Base-by-base conservation (phyloP, 164 flowering plant genomes). In the Chimonanthus praecox region DNA sequence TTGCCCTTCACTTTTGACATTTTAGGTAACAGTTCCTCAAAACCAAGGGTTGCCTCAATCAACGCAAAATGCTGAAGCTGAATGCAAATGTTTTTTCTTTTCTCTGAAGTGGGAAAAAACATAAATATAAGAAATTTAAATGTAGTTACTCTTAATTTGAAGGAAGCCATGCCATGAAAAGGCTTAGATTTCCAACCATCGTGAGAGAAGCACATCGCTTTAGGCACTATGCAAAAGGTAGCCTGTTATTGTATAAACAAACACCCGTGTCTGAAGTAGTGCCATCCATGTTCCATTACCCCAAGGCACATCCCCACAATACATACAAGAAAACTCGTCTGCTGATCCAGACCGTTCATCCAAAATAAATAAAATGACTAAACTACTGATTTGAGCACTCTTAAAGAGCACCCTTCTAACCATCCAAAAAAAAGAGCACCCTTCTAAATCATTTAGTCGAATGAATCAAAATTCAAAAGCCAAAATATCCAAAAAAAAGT, bases 221-320 rank as follows among this genome's bases (percentile, higher is more conserved):
- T 72, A 21, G 75, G 70, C 75, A 49, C 75, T 33, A 65, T 64
- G 75, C 75, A 72, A 72, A 72, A 72, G 75, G 70, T 64, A 49
- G 75, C 48, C 58, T 72, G 75, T 51, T 43, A 72, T 65, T 47
- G 69, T 50, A 64, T 15, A 66, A 72, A 64, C 69, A 64, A 61
- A 72, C 75, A 69, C 70, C 75, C 61, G 69, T 72, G 73, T 72
- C 70, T 65, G 68, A 63, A 49, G 21, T 64, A 72, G 75, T 43
- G 75, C 75, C 75, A 48, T 72, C 66, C 9, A 63, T 63, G 11
- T 6, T 15, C 60, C 20, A 7, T 3, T 8, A 63, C 65, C 43
- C 44, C 33, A 63, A 5, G 20, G 15, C 46, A 21, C 46, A 44
- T 33, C 18, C 0, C 6, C 7, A 16, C 9, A 62, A 4, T 16